Base-by-base conservation (phyloP, 106 monocot genomes). In the Platanthera guangdongensis region DNA sequence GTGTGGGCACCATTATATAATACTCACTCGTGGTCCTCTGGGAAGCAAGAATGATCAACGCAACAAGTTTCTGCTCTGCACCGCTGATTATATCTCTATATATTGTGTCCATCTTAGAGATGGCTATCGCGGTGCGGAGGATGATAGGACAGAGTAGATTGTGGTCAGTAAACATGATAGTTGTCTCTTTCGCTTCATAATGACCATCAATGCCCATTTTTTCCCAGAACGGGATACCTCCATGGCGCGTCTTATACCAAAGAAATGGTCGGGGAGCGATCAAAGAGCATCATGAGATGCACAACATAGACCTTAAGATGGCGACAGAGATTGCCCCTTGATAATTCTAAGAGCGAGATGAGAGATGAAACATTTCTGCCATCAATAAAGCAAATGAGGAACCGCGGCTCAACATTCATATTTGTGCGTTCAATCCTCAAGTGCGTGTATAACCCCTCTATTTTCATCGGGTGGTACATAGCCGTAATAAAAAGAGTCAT, bases 1-100 rank as follows among this genome's bases (percentile, higher is more conserved):
- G 71, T 8, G 78, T 78, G 4, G 54, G 71, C 65, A 81, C 77
- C 78, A 87, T 39, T 8, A 22, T 28, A 1, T 83, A 78, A 64
- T 87, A 81, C 12, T 83, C 13, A 1, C 75, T 74, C 52, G 72
- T 83, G 81, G 81, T 80, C 78, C 84, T 87, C 72, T 87, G 87
- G 49, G 83, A 87, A 5, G 83, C 83, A 22, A 87, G 48, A 48
- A 84, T 76, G 28, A 87, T 14, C 25, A 87, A 30, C 0, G 87
- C 83, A 8, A 79, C 84, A 11, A 64, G 32, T 75, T 83, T 83
- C 21, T 51, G 50, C 76, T 87, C 78, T 6, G 81, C 87, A 8
- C 81, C 47, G 10, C 62, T 70, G 63, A 78, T 78, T 2, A 87
- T 80, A 71, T 87, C 87, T 75, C 83, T 80, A 7, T 87, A 83